A percentile compares a stretch with the other conserved stretches of the same genome.
Conservation (phyloP, 2,329 filamentous ascomycete species). For the Sporothrix curviconia region DNA sequence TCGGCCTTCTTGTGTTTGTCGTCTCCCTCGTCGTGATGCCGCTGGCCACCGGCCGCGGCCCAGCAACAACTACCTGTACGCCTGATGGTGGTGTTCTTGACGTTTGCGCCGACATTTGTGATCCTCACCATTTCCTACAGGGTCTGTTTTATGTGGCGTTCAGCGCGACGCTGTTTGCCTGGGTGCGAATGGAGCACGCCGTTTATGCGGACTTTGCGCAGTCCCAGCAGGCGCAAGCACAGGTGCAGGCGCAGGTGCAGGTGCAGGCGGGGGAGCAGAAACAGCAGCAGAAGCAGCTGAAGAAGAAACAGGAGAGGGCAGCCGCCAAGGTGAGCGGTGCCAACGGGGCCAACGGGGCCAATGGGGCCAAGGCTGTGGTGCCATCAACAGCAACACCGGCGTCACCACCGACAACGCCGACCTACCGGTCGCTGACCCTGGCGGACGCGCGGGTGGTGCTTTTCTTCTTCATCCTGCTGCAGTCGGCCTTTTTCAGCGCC, state of each 20-base stretch:
- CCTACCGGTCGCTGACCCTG: slow-evolving; percentile 62
- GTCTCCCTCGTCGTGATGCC: slow-evolving; percentile 66
- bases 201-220: slow-evolving; percentile 46
- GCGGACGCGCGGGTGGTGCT: slow-evolving; percentile 83
- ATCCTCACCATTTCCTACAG: slow-evolving; percentile 95
- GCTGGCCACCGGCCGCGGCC: slow-evolving; percentile 71
- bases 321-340: slow-evolving; percentile 2
- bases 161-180: slow-evolving; percentile 71
- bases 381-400: background rate
- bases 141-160: slow-evolving; percentile 93
- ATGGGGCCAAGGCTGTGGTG: slow-evolving; percentile 2
- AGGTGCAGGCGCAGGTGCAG: background rate
- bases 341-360: background rate
- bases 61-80: slow-evolving; percentile 85
- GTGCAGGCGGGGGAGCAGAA: background rate
- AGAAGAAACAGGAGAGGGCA: background rate
- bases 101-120: slow-evolving; percentile 88
- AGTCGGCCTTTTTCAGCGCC: slow-evolving; percentile 94
- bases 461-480: slow-evolving; percentile 91
- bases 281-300: background rate
- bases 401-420: background rate
- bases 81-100: slow-evolving; percentile 80
- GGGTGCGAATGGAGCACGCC: slow-evolving; percentile 86
- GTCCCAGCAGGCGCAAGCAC: slow-evolving; percentile 21
- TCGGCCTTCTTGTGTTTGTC: slow-evolving; percentile 73